Evolutionary conservation across 2,329 filamentous ascomycete genomes (phyloP), one percentile per base, ranked within the genome.

Genomic region (Albifimbria verrucaria): DNA sequence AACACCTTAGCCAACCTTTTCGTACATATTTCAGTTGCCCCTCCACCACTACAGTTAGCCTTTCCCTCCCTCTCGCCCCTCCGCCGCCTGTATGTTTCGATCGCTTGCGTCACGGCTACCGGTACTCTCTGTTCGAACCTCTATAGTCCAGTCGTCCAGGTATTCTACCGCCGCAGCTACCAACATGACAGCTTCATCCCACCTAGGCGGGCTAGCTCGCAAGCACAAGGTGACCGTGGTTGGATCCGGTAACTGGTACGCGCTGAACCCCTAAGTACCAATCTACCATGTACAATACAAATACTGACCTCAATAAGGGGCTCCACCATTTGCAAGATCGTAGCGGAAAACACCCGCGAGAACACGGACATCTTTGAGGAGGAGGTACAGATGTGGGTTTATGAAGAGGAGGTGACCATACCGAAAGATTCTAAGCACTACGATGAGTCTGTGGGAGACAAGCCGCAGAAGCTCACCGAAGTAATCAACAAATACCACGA

Each of bases 301-400:
- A 25, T 43, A 45, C 47, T 54, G 50, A 58, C 42, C 3, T 23
- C 26, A 28, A 42, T 12, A 7, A 94, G 90, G 92, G 94, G 94
- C 64, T 96, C 92, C 55, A 96, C 94, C 55, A 97, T 99, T 73
- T 87, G 92, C 69, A 99, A 99, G 76, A 95, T 99, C 57, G 83
- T 97, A 50, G 92, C 92, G 62, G 93, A 99, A 73, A 99, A 96
- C 75, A 89, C 91, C 36, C 84, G 82, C 57, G 85, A 81, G 59
- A 80, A 96, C 73, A 80, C 86, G 10, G 82, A 91, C 25, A 68
- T 97, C 44, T 99, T 97, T 68, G 90, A 97, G 66, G 78, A 87
- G 69, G 79, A 91, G 57, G 92, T 99, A 50, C 90, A 96, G 74
- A 97, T 99, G 94, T 99, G 94, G 94, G 95, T 99, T 66, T 97